Base-by-base conservation (phyloP, 306 rosid species). In the Castanea crenata region DNA sequence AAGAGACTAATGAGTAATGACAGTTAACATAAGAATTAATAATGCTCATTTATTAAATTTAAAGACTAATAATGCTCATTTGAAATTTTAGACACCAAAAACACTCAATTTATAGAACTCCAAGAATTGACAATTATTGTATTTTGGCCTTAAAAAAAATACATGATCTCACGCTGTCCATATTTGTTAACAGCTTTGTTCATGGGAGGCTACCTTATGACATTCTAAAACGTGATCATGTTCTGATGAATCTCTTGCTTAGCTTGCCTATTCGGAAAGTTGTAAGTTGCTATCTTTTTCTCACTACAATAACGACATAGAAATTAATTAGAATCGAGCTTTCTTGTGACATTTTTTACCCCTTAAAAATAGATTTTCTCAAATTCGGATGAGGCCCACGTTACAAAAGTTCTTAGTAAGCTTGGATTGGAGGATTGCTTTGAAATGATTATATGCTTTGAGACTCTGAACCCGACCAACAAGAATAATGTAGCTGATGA, bases 381-480 rank as follows among this genome's bases (percentile, higher is more conserved):
- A 0, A 92, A 92, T 80, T 83, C 90, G 8, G 93, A 94, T 54
- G 20, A 81, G 55, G 83, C 73, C 6, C 99, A 94, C 76, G 92
- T 93, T 2, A 38, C 12, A 16, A 86, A 84, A 75, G 97, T 76
- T 31, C 95, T 94, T 59, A 70, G 79, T 41, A 87, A 84, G 80
- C 99, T 94, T 69, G 99, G 99, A 74, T 68, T 94, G 76, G 97
- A 90, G 73, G 97, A 90, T 76, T 94, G 99, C 84, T 94, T 94
- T 76, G 97, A 94, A 85, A 63, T 65, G 31, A 58, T 91, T 61
- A 84, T 94, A 79, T 80, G 87, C 91, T 94, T 94, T 76, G 99
- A 94, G 85, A 92, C 93, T 78, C 82, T 94, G 82, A 94, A 94
- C 86, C 79, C 89, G 69, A 59, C 70, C 72, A 75, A 74, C 35